Base-by-base conservation (phyloP, 176 grass and related monocot species). In the Luzula sylvatica region DNA sequence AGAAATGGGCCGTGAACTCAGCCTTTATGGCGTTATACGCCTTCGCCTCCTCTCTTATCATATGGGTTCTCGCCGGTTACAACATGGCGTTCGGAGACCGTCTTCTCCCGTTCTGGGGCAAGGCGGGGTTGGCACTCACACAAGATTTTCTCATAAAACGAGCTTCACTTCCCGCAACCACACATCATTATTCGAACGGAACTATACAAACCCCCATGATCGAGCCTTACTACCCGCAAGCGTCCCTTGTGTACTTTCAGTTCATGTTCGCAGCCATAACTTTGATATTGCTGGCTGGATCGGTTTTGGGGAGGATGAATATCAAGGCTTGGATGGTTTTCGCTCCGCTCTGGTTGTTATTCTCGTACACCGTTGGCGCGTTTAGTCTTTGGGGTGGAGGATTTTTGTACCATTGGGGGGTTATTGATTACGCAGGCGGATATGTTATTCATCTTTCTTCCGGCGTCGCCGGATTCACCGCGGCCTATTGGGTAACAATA, bases 1-100 rank as follows among this genome's bases (percentile, higher is more conserved):
- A 88, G 65, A 87, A 87, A 47, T 87, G 83, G 83, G 83, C 83
- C 0, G 76, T 87, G 27, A 87, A 87, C 73, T 87, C 83, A 0
- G 78, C 83, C 0, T 88, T 88, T 53, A 88, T 88, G 83, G 78
- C 78, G 9, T 55, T 88, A 24, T 88, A 82, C n/a, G 83, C 85
- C 23, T 83, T 88, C 13, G 83, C 83, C 4, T 71, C 78, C 3
- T 71, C 81, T 11, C 80, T 78, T 52, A 72, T 87, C 17, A 54
- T 69, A 20, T 87, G 83, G 83, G 83, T 87, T 7, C 20, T 78
- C 11, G 75, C 65, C 41, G 77, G 64, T 0, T 81, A 87, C 58
- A 61, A 77, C 47, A 87, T 87, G 83, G 79, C 68, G 0, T 87
- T 87, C 6, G 73, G 73, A 0, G 77, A 87, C 7, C 38, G 40